Conservation (phyloP, 345 rosid species). For the Citropsis articulata region DNA sequence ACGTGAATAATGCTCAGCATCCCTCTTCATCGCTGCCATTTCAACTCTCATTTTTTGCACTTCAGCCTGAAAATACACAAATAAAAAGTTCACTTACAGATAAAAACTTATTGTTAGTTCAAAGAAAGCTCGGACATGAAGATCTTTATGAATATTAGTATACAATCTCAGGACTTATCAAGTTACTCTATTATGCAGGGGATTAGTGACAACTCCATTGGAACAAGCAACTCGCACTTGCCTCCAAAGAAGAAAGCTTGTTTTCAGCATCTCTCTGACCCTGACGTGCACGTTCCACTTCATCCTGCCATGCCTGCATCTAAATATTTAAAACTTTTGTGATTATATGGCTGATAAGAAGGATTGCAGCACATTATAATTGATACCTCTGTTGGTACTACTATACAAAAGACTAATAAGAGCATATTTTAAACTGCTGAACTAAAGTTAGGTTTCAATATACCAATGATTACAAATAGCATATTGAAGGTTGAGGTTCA, state of each 20-base stretch:
- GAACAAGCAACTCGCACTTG: conserved; percentile 28
- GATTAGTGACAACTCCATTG: neutral
- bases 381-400: neutral
- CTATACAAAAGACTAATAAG: conserved; percentile 6
- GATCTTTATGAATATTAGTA: conserved; percentile 1
- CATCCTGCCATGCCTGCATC: conserved; percentile 98
- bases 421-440: neutral
- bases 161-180: neutral
- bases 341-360: conserved; percentile 1
- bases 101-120: neutral
- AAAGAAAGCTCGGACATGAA: neutral
- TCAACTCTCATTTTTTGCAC: conserved; percentile 93
- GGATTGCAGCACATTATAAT: neutral
- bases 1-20: conserved; percentile 99
- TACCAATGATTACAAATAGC: conserved; percentile 1
- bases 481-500: neutral
- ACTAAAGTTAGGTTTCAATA: conserved; percentile 4
- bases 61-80: conserved; percentile 67
- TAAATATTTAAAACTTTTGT: conserved; percentile 19
- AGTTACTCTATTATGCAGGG: neutral
- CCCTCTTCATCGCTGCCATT: conserved; percentile 98
- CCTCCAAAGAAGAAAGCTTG: conserved; percentile 90
- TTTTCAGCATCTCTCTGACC: conserved; percentile 97
- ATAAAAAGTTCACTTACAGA: neutral
- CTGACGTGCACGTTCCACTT: conserved; percentile 90